These are phyloP conservation scores for Yamadazyma paraphyllophila DNA, from an alignment of 805 yeast genomes.

Conservation along the genomic window DNA sequence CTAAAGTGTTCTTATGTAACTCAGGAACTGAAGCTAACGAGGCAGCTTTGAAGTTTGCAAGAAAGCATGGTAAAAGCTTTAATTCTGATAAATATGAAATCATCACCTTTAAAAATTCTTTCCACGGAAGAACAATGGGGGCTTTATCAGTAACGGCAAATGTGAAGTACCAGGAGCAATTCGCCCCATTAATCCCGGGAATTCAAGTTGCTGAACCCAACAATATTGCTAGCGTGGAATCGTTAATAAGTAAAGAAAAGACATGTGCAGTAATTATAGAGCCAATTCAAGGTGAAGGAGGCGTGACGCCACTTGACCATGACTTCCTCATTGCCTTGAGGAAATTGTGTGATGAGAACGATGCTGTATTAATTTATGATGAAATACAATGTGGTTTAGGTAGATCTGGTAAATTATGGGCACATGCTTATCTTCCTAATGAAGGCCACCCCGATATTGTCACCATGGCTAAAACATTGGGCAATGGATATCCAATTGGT, in stretches of 20 bases:
- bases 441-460: conserved; percentile 93
- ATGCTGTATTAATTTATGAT: conserved; percentile 82
- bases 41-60: conserved; percentile 61
- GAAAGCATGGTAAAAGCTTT: conserved; percentile 70
- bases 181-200: conserved; percentile 89
- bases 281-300: conserved; percentile 99
- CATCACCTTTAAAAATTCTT: conserved; percentile 83
- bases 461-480: conserved; percentile 93
- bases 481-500: conserved; percentile 95
- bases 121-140: conserved; percentile 96
- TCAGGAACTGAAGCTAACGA: conserved; percentile 62
- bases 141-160: conserved; percentile 90
- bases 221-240: conserved; percentile 58
- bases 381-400: conserved; percentile 98
- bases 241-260: conserved; percentile 50
- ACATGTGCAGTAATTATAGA: conserved; percentile 93
- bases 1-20: conserved; percentile 63
- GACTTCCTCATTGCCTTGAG: conserved; percentile 69
- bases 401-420: conserved; percentile 91
- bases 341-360: conserved; percentile 61
- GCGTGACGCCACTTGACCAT: conserved; percentile 65
- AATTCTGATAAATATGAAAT: conserved; percentile 62
- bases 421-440: conserved; percentile 70
- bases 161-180: conserved; percentile 89
- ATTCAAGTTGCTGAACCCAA: conserved; percentile 65